Conservation (phyloP, 768 basidiomycete genomes). For the Agrocybe chaxingu region DNA sequence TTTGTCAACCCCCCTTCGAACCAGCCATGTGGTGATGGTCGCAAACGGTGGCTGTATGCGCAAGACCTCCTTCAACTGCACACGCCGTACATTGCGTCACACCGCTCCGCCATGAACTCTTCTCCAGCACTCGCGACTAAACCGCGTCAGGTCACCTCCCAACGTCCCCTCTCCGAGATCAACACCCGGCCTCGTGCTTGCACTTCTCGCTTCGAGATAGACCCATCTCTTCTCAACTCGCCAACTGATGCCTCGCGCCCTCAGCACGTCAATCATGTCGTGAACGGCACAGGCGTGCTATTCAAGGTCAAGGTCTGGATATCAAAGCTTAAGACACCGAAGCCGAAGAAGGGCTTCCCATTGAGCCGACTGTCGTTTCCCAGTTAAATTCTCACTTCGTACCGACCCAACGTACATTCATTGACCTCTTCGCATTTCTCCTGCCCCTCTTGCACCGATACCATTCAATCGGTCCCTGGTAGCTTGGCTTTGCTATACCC, state of each 20-base stretch:
- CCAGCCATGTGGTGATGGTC: conserved; percentile 12
- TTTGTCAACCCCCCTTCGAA: conserved; percentile 7
- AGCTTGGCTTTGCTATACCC: too few relatives aligned
- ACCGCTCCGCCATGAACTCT: neutral
- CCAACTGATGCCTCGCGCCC: neutral
- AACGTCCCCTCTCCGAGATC: neutral
- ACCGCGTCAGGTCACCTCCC: neutral
- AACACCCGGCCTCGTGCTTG: neutral
- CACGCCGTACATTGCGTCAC: neutral
- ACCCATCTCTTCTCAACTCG: neutral
- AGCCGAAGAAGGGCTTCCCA: conserved; percentile 2
- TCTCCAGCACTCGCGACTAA: neutral
- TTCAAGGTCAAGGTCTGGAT: conserved; percentile 17
- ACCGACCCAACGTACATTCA: too few relatives aligned
- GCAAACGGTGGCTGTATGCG: conserved; percentile 11
- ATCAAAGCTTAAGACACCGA: conserved; percentile 13
- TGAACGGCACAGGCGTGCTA: conserved; percentile 10
- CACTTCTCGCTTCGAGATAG: neutral
- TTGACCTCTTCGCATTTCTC: too few relatives aligned
- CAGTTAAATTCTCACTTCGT: neutral
- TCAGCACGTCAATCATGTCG: conserved; percentile 3
- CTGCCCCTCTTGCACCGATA: too few relatives aligned
- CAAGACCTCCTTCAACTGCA: conserved; percentile 10
- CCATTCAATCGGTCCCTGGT: too few relatives aligned
- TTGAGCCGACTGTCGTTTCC: conserved; percentile 5